Percentiles rank a stretch among this genome's conserved stretches.
Evolutionary conservation across 352 stramenopile species (phyloP).

Genomic region (Pythium utonaiense): DNA sequence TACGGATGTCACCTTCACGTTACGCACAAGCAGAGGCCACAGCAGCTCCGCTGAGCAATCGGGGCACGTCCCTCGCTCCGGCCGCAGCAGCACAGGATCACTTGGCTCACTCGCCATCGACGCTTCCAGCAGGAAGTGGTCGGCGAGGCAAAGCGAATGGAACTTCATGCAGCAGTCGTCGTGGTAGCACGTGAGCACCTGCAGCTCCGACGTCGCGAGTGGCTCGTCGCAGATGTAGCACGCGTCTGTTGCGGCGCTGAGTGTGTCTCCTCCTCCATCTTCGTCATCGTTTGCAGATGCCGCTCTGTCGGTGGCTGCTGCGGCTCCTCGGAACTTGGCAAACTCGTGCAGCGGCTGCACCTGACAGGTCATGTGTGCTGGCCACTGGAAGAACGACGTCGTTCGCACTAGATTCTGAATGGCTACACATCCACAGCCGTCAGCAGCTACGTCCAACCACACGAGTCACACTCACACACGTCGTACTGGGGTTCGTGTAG

Average conservation of each 20-base stretch:
- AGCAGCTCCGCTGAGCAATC: constrained; percentile 35
- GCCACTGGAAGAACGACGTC: constrained; percentile 33
- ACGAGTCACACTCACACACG: constrained; percentile 2
- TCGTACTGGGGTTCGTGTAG: constrained; percentile 46
- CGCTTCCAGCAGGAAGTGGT: constrained; percentile 45
- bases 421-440: too few species aligned
- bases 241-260: not conserved
- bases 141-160: constrained; percentile 43
- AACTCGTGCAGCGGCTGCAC: constrained; percentile 29
- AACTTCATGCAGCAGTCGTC: constrained; percentile 35
- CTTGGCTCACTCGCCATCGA: constrained; percentile 11
- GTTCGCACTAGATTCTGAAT: constrained; percentile 34
- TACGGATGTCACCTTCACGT: not conserved
- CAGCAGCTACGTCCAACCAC: too few species aligned
- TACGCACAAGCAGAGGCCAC: constrained; percentile 36
- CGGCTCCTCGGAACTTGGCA: constrained; percentile 9
- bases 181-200: constrained; percentile 40
- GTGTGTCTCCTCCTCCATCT: not conserved
- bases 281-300: constrained; percentile 1
- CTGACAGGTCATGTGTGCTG: constrained; percentile 38
- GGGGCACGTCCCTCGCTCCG: constrained; percentile 37
- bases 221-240: constrained; percentile 51
- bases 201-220: constrained; percentile 9
- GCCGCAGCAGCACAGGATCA: constrained; percentile 6
- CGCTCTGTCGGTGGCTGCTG: not conserved